Conservation (phyloP, 2,329 filamentous ascomycete genomes). For the Exophiala mesophila region DNA sequence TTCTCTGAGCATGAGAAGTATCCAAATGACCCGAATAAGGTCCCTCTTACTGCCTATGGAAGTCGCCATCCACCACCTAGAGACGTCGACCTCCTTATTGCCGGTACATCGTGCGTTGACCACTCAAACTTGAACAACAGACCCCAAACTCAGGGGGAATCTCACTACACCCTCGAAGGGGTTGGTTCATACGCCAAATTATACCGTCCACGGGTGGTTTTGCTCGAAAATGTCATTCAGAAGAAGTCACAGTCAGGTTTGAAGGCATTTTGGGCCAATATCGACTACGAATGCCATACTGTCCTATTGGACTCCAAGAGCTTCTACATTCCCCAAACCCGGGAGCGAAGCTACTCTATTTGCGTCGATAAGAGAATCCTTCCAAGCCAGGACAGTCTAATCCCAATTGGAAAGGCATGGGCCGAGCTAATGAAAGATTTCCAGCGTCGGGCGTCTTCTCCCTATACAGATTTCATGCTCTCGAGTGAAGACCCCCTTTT, state of each 20-base stretch:
- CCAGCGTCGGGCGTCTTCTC: constrained; percentile 55
- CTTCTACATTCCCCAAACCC: constrained; percentile 69
- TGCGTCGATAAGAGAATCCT: constrained; percentile 43
- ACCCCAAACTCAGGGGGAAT: constrained; percentile 54
- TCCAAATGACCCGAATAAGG: constrained; percentile 7
- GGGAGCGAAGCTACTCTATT: constrained; percentile 56
- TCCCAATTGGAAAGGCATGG: constrained; percentile 41
- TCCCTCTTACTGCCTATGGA: constrained; percentile 60
- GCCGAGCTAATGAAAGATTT: constrained; percentile 42
- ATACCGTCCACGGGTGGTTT: constrained; percentile 57
- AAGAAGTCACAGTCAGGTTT: constrained; percentile 55
- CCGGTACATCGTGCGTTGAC: constrained; percentile 72
- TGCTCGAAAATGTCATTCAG: constrained; percentile 65
- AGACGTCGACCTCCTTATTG: constrained; percentile 60
- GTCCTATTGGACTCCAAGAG: constrained; percentile 61
- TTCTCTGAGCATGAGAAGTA: constrained; percentile 43
- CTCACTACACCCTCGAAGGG: constrained; percentile 59
- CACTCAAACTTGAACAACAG: constrained; percentile 56
- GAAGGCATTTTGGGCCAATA: constrained; percentile 39
- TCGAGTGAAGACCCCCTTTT: constrained; percentile 52
- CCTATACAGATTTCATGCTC: constrained; percentile 59
- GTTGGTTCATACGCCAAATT: constrained; percentile 54
- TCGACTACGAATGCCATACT: constrained; percentile 53
- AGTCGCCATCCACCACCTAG: constrained; percentile 52
- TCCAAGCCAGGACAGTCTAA: constrained; percentile 19